A percentile compares a stretch with the other conserved stretches of the same genome.
These are phyloP conservation scores for Pulveroboletus ravenelii DNA, from an alignment of 768 basidiomycete species.

Conservation along the genomic window DNA sequence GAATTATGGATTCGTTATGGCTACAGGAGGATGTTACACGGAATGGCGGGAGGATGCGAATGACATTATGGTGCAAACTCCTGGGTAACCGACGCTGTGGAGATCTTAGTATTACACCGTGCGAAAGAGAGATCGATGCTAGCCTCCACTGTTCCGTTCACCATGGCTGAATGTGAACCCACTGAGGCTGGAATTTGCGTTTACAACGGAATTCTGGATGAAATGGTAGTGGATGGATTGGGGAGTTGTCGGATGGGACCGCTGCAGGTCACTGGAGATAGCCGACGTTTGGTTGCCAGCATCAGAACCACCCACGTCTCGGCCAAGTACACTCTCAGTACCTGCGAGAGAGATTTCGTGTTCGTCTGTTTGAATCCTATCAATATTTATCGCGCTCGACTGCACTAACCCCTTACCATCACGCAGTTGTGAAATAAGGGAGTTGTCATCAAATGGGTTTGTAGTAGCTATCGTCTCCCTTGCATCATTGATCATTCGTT, in stretches of 20 bases:
- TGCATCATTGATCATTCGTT: not conserved
- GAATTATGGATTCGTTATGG: not conserved
- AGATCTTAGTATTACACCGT: not conserved
- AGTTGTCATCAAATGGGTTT: slow-evolving; percentile 5
- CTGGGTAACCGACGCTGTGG: not conserved
- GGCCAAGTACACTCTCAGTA: not conserved
- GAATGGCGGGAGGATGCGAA: not conserved
- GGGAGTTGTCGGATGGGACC: not conserved
- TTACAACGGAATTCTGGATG: slow-evolving; percentile 3
- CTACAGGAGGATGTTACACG: not conserved
- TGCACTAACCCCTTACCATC: not conserved
- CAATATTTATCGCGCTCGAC: not conserved
- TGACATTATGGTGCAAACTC: not conserved
- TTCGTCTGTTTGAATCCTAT: not conserved
- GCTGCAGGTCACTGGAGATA: not conserved
- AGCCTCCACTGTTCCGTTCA: not conserved
- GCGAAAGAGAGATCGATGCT: not conserved
- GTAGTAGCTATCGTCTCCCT: not conserved
- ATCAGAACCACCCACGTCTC: not conserved
- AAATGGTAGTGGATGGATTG: not conserved
- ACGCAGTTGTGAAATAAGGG: not conserved
- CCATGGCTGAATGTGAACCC: not conserved
- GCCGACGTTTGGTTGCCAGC: not conserved
- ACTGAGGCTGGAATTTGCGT: not conserved
- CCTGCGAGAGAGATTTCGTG: not conserved